Evolutionary conservation across 352 stramenopile species (phyloP).

Genomic region (Phytophthora pini): DNA sequence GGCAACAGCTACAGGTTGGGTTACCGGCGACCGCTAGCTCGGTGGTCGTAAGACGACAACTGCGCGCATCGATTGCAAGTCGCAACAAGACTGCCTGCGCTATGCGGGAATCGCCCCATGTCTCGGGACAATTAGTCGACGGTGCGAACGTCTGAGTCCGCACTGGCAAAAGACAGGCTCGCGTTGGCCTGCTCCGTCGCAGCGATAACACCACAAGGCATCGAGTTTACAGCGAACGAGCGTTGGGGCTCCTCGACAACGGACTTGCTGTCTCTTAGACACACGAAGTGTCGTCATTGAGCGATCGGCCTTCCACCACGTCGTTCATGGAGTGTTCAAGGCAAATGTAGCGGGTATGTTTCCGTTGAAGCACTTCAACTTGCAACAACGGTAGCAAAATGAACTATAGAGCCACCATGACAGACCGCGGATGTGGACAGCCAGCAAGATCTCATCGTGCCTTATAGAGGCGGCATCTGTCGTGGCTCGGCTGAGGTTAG

Average conservation of each 20-base stretch:
- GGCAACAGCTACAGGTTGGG: no score
- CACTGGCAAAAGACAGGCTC: conserved; percentile 5
- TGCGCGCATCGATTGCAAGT: background rate
- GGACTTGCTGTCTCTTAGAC: background rate
- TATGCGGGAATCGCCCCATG: background rate
- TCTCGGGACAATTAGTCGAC: conserved; percentile 12
- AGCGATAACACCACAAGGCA: background rate
- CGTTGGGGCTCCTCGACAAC: background rate
- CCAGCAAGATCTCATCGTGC: conserved; percentile 4
- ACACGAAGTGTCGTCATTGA: no score
- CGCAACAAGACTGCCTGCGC: background rate
- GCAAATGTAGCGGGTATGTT: no score
- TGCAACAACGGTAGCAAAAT: background rate
- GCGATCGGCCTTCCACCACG: no score
- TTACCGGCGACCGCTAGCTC: no score
- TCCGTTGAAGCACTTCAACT: background rate
- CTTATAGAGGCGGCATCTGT: background rate
- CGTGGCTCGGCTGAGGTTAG: background rate
- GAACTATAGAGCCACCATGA: background rate
- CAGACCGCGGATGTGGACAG: background rate
- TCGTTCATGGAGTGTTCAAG: no score
- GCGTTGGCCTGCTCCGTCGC: background rate
- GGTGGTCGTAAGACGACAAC: background rate
- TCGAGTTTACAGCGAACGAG: background rate
- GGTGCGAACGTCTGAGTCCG: no score